Evolutionary conservation across 306 rosid genomes (phyloP), one percentile per base, ranked within the genome.

Genomic region (Psophocarpus tetragonolobus): DNA sequence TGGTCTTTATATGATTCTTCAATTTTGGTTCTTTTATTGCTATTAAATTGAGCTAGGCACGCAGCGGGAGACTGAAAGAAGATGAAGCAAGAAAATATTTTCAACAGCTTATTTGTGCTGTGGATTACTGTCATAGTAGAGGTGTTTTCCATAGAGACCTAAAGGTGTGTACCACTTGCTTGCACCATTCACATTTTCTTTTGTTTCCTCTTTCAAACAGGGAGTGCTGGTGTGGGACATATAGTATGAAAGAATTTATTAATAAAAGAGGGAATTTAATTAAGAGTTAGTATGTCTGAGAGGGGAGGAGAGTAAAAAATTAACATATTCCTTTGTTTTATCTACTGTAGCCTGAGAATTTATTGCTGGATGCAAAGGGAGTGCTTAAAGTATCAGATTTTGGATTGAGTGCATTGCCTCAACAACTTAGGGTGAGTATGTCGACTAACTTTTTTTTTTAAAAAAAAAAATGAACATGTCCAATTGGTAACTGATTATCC

Each of bases 71-170:
- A 84, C 54, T 92, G 83, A 95, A 89, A 80, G 98, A 95, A 87
- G 98, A 92, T 62, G 98, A 92, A 81, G 98, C 93, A 54, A 91
- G 98, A 76, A 92, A 91, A 75, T 95, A 89, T 72, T 95, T 95
- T 82, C 98, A 95, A 85, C 96, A 92, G 85, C 97, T 95, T 61
- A 87, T 92, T 60, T 89, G 91, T 82, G 97, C 97, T 11, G 97
- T 92, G 79, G 97, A 91, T 84, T 95, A 95, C 69, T 92, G 97
- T 83, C 98, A 95, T 73, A 92, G 98, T 80, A 88, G 97, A 88
- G 96, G 97, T 69, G 98, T 95, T 80, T 95, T 57, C 79, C 98
- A 95, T 77, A 88, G 98, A 76, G 97, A 92, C 81, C 85, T 92
- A 51, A 95, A 92, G 97, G 98, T 91, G 75, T 21, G 32, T 51